These are phyloP conservation scores for Tolypocladium pustulatum DNA, from an alignment of 2,329 filamentous ascomycete genomes.

Conservation along the genomic window DNA sequence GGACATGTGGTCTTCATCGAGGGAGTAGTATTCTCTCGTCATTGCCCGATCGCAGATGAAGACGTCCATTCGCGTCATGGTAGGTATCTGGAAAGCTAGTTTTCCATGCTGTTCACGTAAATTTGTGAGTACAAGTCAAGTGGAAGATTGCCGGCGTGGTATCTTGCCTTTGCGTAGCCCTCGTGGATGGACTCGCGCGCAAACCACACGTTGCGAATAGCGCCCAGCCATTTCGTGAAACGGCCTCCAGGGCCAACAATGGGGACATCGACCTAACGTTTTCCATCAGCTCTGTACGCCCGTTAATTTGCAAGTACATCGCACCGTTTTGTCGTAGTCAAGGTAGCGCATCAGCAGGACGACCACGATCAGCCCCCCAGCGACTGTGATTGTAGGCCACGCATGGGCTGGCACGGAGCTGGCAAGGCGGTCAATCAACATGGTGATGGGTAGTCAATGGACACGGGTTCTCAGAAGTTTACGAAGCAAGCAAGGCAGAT, in stretches of 20 bases:
- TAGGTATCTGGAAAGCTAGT: slow-evolving; percentile 6
- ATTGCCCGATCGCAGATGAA: slow-evolving; percentile 7
- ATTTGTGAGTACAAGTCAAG: neutral
- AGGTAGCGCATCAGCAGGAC: slow-evolving; percentile 1
- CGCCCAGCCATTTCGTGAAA: slow-evolving; percentile 7
- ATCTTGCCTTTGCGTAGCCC: slow-evolving; percentile 5
- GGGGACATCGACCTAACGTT: slow-evolving; percentile 6
- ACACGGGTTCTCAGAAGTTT: neutral
- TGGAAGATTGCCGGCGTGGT: neutral
- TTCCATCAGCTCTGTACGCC: neutral
- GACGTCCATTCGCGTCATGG: slow-evolving; percentile 8
- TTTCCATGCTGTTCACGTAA: slow-evolving; percentile 1
- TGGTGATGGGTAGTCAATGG: neutral
- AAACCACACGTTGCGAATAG: slow-evolving; percentile 4
- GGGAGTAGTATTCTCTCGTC: slow-evolving; percentile 6
- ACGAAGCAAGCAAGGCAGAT: neutral
- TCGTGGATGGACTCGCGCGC: slow-evolving; percentile 5
- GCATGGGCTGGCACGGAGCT: neutral
- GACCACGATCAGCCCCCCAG: slow-evolving; percentile 1
- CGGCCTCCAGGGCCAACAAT: slow-evolving; percentile 3
- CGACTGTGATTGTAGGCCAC: neutral
- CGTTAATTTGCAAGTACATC: neutral
- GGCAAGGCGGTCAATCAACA: neutral
- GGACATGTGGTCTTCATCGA: slow-evolving; percentile 6
- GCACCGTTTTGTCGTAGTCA: slow-evolving; percentile 4